Evolutionary conservation across 1,139 yeast genomes (phyloP).

Genomic region (Protomyces inundatus): DNA sequence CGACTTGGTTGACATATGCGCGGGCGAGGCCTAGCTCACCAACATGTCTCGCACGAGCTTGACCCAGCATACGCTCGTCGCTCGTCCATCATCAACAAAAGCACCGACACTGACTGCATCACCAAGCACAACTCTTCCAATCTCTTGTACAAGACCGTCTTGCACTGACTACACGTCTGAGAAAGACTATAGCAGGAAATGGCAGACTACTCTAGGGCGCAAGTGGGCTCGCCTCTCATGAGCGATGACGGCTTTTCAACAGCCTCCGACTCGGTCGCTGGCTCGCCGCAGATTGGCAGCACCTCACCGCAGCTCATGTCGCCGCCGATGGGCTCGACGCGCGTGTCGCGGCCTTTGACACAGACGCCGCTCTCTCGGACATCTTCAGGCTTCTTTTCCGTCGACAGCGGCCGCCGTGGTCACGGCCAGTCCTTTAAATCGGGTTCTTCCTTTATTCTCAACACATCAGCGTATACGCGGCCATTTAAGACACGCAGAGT

Average conservation of each 20-base stretch:
- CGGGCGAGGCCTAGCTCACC: too few species aligned
- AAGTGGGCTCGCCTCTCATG: neutral
- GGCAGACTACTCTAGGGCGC: neutral
- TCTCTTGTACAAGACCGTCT: too few species aligned
- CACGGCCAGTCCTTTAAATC: conserved; percentile 6
- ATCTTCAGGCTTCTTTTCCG: neutral
- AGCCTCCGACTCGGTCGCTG: neutral
- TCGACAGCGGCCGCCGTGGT: neutral
- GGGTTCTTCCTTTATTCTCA: conserved; percentile 18
- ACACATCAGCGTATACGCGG: conserved; percentile 21
- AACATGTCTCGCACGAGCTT: too few species aligned
- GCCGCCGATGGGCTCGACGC: conserved; percentile 4
- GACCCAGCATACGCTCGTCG: too few species aligned
- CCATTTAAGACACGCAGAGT: conserved; percentile 13
- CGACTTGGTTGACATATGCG: too few species aligned
- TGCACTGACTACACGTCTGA: too few species aligned
- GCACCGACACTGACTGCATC: too few species aligned
- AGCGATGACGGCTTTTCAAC: neutral
- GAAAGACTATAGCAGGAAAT: neutral
- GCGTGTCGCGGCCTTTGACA: conserved; percentile 14
- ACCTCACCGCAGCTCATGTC: neutral
- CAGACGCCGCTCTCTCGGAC: conserved; percentile 8
- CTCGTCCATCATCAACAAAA: too few species aligned
- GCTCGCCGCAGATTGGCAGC: neutral
- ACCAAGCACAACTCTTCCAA: too few species aligned